Evolutionary conservation across 768 basidiomycete species (phyloP).

Genomic region (Tricholoma hemisulphureum): DNA sequence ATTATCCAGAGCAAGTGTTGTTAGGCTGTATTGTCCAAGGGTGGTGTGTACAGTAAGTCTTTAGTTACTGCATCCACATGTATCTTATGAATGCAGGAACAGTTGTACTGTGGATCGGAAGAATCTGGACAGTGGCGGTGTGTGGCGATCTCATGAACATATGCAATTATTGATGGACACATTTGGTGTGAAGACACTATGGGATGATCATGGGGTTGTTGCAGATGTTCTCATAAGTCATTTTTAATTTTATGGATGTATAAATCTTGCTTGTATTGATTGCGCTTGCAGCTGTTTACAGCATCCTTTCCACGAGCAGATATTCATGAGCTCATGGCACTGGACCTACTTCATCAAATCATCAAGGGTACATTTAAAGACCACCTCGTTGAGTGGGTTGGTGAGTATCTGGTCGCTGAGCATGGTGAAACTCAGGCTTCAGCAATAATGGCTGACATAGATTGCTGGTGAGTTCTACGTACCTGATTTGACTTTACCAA

Average conservation of each 20-base stretch:
- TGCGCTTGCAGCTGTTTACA: constrained; percentile 8
- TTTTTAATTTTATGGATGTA: background rate
- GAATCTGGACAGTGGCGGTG: background rate
- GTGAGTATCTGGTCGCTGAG: constrained; percentile 18
- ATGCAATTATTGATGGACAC: background rate
- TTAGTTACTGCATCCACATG: no score
- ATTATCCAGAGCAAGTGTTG: constrained; percentile 36
- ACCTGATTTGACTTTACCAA: background rate
- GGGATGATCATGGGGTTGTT: constrained; percentile 4
- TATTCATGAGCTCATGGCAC: constrained; percentile 27
- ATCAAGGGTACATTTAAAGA: no score
- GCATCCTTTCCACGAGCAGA: constrained; percentile 12
- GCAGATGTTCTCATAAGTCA: background rate
- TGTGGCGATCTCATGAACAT: background rate
- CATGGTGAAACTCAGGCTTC: constrained; percentile 13
- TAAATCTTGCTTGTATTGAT: no score
- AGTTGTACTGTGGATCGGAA: background rate
- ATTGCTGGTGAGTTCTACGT: constrained; percentile 28
- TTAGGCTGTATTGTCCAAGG: constrained; percentile 31
- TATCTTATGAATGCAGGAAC: background rate
- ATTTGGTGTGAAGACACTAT: background rate
- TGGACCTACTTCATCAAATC: constrained; percentile 30
- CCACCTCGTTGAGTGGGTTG: no score
- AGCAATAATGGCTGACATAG: constrained; percentile 32
- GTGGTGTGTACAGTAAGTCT: constrained; percentile 24